Base-by-base conservation (phyloP, 2,329 filamentous ascomycete genomes). In the Lachnellula occidentalis region DNA sequence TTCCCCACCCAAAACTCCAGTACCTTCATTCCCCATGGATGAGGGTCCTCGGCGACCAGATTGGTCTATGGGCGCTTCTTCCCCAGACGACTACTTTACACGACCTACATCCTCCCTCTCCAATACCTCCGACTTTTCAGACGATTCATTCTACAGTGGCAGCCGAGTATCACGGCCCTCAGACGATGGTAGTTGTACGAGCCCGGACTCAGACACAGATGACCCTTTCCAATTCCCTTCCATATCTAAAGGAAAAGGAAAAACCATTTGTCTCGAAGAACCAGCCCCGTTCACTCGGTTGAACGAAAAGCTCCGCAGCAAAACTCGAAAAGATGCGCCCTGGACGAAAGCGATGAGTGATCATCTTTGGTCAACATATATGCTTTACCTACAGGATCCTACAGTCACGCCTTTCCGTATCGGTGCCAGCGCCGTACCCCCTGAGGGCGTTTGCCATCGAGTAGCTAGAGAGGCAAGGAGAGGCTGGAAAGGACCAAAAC, bases 311-410 rank as follows among this genome's bases (percentile, higher is more conserved):
- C 53, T 66, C 43, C 62, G 60, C 8, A 65, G 58, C 58, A 70
- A 69, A 58, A 62, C 56, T n/a, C 56, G 63, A 39, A 66, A 61
- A 11, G 58, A 78, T 65, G 79, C 79, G 1, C 77, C 76, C 0
- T 87, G 84, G 84, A 85, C 82, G 4, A 79, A 78, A 57, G 76
- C 80, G 17, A 86, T 87, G 81, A 82, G 76, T 69, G 73, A 79
- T 12, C 84, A 87, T 62, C 70, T 87, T 9, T 87, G 84, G 84
- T 76, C 79, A 5, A 85, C 80, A 1, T 87, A 86, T 64, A 71
- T 79, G 55, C 72, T 83, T 50, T 87, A 87, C 62, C 71, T 87
- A 41, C 80, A 85, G 65, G 84, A 87, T 61, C 83, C 84, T 45
- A 82, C 81, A 48, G 82, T 86, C 2, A 87, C 84, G 1, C 84